Conservation (phyloP, 2,329 filamentous ascomycete genomes). For the Ophiobolus disseminans region DNA sequence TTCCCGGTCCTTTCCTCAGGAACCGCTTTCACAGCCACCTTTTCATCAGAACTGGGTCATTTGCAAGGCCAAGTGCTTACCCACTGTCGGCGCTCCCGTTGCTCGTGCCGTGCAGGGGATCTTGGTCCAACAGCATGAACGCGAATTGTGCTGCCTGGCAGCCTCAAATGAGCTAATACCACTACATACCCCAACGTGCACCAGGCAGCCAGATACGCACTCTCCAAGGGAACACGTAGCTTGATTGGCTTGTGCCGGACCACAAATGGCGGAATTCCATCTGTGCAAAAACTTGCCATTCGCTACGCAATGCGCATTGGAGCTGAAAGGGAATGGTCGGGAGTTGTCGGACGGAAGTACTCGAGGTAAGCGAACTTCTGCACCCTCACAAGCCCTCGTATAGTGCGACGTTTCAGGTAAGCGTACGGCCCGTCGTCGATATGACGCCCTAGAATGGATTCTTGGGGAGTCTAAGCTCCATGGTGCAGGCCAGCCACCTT, state of each 20-base stretch:
- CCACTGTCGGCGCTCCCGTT: constrained; percentile 24
- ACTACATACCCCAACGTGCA: constrained; percentile 4
- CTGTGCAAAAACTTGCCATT: background rate
- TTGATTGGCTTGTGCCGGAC: constrained; percentile 8
- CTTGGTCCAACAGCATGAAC: constrained; percentile 32
- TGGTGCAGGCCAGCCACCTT: constrained; percentile 9
- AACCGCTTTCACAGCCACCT: constrained; percentile 31
- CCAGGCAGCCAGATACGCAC: constrained; percentile 21
- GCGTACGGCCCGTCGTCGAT: constrained; percentile 30
- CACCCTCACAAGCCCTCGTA: constrained; percentile 30
- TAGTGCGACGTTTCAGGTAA: constrained; percentile 25
- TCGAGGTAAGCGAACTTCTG: constrained; percentile 32
- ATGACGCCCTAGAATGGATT: constrained; percentile 34
- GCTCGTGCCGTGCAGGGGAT: constrained; percentile 24
- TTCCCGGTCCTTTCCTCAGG: constrained; percentile 37
- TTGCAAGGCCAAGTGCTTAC: constrained; percentile 18
- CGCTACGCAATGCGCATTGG: background rate
- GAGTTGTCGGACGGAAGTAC: constrained; percentile 14
- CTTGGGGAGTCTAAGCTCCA: constrained; percentile 16
- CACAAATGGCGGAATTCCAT: constrained; percentile 2
- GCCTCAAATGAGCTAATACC: constrained; percentile 21
- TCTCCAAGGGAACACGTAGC: constrained; percentile 1
- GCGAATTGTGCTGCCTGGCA: constrained; percentile 43
- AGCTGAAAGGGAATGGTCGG: constrained; percentile 15
- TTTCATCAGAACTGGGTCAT: constrained; percentile 25